Base-by-base conservation (phyloP, 306 rosid species). In the Dalbergia cochinchinensis region DNA sequence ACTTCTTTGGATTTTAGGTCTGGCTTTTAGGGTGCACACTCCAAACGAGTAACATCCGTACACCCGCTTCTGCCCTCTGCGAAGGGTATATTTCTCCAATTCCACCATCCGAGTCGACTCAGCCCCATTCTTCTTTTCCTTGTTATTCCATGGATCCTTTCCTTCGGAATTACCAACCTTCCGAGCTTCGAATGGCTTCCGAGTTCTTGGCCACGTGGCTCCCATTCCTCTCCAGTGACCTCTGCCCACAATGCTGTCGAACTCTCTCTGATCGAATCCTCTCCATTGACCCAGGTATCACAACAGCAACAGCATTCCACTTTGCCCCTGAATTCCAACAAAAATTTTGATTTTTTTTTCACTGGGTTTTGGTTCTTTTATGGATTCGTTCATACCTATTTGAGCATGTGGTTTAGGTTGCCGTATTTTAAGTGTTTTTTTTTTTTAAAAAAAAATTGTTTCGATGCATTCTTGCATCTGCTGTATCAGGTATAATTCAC, bases 141-240 rank as follows among this genome's bases (percentile, higher is more conserved):
- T 26, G 3, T 26, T 26, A 1, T 26, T 26, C 31, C 31, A 26
- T 26, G 42, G 97, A 91, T 81, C 92, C 96, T 7, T 88, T 93
- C 58, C 97, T 90, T 16, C 78, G 22, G 0, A 66, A 75, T 7
- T 93, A 87, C 64, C 88, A 90, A 54, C 92, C 96, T 0, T 87
- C 93, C 5, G 99, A 96, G 33, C 88, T 90, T 18, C 88, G 84
- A 87, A 93, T 91, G 81, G 99, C 96, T 8, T 91, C 97, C 1
- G 98, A 96, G 85, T 96, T 96, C 20, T 92, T 96, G 39, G 45
- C 80, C 82, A 88, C 89, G 0, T 93, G 99, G 98, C 94, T 90
- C 59, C 94, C 99, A 7, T 96, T 96, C 54, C 99, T 96, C 80
- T 83, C 99, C 14, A 78, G 68, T 85, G 98, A 88, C 88, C 96